These are phyloP conservation scores for Trichoderma sp. DNA, from an alignment of 2,329 filamentous ascomycete species.

Conservation along the genomic window DNA sequence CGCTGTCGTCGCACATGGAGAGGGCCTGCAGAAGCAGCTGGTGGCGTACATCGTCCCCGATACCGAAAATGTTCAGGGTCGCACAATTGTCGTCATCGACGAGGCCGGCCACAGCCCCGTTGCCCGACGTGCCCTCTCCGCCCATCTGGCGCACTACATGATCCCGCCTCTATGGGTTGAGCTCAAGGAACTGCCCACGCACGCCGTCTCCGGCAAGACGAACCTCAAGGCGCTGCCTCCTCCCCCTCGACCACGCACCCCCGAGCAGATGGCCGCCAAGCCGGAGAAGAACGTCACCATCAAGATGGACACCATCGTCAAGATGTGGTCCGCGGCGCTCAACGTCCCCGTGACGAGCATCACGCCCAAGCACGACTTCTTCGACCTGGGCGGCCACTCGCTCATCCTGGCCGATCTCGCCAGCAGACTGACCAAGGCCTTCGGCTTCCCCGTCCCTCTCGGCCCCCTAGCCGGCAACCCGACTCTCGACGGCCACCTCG, in stretches of 20 bases:
- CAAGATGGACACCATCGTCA: constrained; percentile 66
- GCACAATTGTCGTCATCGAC: constrained; percentile 66
- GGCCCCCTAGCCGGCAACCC: constrained; percentile 70
- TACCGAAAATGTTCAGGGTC: constrained; percentile 57
- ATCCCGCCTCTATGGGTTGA: constrained; percentile 78
- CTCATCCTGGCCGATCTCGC: constrained; percentile 76
- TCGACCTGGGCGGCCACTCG: constrained; percentile 79
- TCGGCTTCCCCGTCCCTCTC: constrained; percentile 73
- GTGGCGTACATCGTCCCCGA: constrained; percentile 77
- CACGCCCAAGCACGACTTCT: constrained; percentile 74
- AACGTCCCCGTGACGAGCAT: constrained; percentile 65
- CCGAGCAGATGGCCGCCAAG: constrained; percentile 43
- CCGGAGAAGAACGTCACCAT: constrained; percentile 63
- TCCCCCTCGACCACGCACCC: constrained; percentile 53
- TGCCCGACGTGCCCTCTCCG: constrained; percentile 65
- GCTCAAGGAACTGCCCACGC: constrained; percentile 69
- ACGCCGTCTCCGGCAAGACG: constrained; percentile 77
- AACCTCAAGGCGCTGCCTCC: constrained; percentile 72
- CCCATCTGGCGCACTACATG: constrained; percentile 79
- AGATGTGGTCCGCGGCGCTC: constrained; percentile 71
- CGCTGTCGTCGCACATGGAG: constrained; percentile 72
- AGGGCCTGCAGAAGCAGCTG: constrained; percentile 73
- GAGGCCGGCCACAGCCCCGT: constrained; percentile 71
- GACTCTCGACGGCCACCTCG: constrained; percentile 71
- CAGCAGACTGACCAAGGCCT: constrained; percentile 67